phyloP scores from a whole-genome alignment of 1,139 yeast species.

The Geotrichum restrictum region DNA sequence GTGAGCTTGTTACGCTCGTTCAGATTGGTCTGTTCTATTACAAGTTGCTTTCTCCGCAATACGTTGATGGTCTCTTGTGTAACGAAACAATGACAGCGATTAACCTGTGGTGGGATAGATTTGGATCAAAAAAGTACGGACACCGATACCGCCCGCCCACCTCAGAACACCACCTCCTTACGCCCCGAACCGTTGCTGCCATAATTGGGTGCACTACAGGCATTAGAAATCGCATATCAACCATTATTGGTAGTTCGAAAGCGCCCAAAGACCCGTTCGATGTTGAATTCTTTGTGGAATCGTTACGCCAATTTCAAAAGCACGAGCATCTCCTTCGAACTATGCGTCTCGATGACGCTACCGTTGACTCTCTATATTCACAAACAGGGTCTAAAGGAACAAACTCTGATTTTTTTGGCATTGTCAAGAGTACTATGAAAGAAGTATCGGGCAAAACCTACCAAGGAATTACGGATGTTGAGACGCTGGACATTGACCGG shows the following conservation, averaged over 20 bases:
- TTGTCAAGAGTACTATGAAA: slow-evolving; percentile 71
- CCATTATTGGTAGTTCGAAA: slow-evolving; percentile 61
- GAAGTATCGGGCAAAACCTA: slow-evolving; percentile 52
- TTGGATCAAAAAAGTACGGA: slow-evolving; percentile 58
- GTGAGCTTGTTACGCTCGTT: slow-evolving; percentile 66
- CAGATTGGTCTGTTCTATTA: slow-evolving; percentile 79
- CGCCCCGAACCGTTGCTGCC: slow-evolving; percentile 65
- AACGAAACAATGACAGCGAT: slow-evolving; percentile 70
- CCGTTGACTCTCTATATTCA: slow-evolving; percentile 57
- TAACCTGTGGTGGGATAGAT: slow-evolving; percentile 73
- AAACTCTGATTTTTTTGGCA: slow-evolving; percentile 53
- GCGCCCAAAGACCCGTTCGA: slow-evolving; percentile 88
- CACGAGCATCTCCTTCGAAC: slow-evolving; percentile 56
- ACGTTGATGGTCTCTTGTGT: slow-evolving; percentile 82
- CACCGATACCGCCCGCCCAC: slow-evolving; percentile 42
- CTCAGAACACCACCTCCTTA: slow-evolving; percentile 48
- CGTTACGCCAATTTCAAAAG: slow-evolving; percentile 65
- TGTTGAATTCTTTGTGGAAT: slow-evolving; percentile 57
- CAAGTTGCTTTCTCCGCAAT: slow-evolving; percentile 61
- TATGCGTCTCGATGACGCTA: slow-evolving; percentile 59
- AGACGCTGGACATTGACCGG: slow-evolving; percentile 49
- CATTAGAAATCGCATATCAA: slow-evolving; percentile 59
- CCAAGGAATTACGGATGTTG: slow-evolving; percentile 45
- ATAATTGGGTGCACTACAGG: slow-evolving; percentile 65
- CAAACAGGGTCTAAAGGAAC: slow-evolving; percentile 51